A percentile compares a stretch with the other conserved stretches of the same genome.
phyloP scores from a whole-genome alignment of 148 eudicot species.

The Arctostaphylos glauca region DNA sequence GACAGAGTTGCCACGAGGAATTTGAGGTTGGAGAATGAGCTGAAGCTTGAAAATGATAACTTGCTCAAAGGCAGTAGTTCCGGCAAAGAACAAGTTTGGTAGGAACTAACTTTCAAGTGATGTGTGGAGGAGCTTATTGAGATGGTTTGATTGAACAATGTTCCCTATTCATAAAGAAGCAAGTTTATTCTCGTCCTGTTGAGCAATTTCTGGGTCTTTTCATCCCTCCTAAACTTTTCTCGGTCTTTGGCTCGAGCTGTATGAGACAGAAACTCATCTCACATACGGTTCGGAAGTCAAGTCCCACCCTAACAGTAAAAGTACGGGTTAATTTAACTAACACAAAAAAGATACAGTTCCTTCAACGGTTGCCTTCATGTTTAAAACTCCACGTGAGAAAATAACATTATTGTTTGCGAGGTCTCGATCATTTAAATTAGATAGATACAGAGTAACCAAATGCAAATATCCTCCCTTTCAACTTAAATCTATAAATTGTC shows the following conservation, averaged over 20 bases:
- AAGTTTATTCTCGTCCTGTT: neutral
- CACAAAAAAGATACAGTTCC: neutral
- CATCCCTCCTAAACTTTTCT: constrained; percentile 18
- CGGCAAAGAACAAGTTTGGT: neutral
- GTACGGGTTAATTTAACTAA: neutral
- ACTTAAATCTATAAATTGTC: no score
- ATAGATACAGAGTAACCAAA: no score
- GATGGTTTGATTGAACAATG: no score
- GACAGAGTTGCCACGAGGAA: constrained; percentile 25
- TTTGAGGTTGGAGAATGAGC: constrained; percentile 43
- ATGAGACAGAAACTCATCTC: constrained; percentile 22
- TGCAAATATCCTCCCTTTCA: no score
- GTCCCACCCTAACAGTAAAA: constrained; percentile 10
- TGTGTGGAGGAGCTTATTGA: no score
- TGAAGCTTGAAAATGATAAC: constrained; percentile 39
- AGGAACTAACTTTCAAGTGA: no score
- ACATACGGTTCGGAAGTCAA: constrained; percentile 16
- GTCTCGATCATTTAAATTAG: no score
- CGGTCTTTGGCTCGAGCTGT: constrained; percentile 19
- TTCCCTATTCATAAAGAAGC: neutral
- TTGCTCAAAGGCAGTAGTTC: neutral
- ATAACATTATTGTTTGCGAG: no score
- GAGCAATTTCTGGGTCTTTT: neutral
- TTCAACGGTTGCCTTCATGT: neutral
- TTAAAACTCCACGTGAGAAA: no score